Conservation (phyloP, 176 grass and related monocot genomes). For the Urochloa ruziziensis region DNA sequence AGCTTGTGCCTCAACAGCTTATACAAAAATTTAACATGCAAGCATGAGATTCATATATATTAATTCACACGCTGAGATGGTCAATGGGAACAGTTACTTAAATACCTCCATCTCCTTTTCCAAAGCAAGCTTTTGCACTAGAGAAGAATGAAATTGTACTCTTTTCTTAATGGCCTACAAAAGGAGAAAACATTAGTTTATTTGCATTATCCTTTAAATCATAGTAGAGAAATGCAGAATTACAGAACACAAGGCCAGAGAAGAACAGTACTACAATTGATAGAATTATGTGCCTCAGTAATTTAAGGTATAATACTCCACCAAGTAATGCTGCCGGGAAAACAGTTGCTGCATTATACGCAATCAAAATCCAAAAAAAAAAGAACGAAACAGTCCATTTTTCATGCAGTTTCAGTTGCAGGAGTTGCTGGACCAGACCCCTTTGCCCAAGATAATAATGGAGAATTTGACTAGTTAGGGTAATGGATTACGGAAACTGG, state of each 20-base stretch:
- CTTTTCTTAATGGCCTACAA: constrained; percentile 59
- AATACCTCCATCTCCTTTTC: constrained; percentile 85
- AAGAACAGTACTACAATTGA: background rate
- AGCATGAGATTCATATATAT: background rate
- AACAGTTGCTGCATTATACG: background rate
- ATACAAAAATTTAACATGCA: background rate
- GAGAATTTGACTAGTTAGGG: background rate
- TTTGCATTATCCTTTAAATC: background rate
- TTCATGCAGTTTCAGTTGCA: background rate
- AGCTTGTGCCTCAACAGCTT: background rate
- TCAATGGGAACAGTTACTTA: constrained; percentile 4
- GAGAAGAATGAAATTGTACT: constrained; percentile 85
- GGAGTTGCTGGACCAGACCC: background rate
- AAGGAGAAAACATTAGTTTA: constrained; percentile 6
- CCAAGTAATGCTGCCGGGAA: background rate
- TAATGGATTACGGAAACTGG: background rate
- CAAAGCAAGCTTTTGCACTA: constrained; percentile 76
- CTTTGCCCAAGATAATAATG: background rate
- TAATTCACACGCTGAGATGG: background rate
- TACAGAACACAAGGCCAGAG: background rate
- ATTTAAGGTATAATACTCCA: background rate
- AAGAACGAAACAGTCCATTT: background rate
- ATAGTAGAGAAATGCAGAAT: background rate
- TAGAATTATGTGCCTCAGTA: background rate
- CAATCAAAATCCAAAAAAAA: background rate